Base-by-base conservation (phyloP, 2,329 filamentous ascomycete species). In the Pseudohalonectria lignicola region DNA sequence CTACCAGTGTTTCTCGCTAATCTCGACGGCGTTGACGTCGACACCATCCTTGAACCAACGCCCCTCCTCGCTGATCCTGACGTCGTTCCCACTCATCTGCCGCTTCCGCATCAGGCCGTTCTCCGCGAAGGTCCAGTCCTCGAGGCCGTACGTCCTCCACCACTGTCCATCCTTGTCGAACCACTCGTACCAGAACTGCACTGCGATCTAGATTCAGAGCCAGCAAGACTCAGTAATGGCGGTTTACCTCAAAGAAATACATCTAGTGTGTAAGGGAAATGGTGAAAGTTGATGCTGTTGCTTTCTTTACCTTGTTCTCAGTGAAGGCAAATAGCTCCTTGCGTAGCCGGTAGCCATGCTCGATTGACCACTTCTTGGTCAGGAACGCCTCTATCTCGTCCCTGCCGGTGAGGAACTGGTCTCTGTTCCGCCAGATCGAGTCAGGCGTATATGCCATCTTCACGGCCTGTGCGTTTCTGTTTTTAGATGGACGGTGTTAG, bases 161-260 rank as follows among this genome's bases (percentile, higher is more conserved):
- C 86, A 94, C 55, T 85, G 77, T 28, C 82, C 79, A 2, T 67
- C 49, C 7, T 61, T 60, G 50, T 90, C 83, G 45, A 77, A 71
- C 60, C 77, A 88, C 57, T 93, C 82, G 51, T 90, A 93, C 86
- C 86, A 93, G 56, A 92, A 93, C 53, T 94, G 85, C 17, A 93
- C 86, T 1, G 86, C 86, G 45, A 88, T 90, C 59, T 76, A 34
- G 31, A 3, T 2, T 11, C 5, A 31, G 29, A n/a, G 8, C 7
- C 8, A 31, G 8, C 8, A 31, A n/a, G 12, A 7, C 7, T 15
- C 7, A 31, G 30, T 17, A n/a, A n/a, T 31, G 30, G n/a, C 9
- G 25, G 9, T n/a, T 9, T 28, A n/a, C 9, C 25, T 28, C 25
- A 28, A 28, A 28, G n/a, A 28, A 9, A 28, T n/a, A n/a, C n/a